These are phyloP conservation scores for Umbelopsis isabellina DNA, from an alignment of 192 early-diverging fungal genomes.

Conservation along the genomic window DNA sequence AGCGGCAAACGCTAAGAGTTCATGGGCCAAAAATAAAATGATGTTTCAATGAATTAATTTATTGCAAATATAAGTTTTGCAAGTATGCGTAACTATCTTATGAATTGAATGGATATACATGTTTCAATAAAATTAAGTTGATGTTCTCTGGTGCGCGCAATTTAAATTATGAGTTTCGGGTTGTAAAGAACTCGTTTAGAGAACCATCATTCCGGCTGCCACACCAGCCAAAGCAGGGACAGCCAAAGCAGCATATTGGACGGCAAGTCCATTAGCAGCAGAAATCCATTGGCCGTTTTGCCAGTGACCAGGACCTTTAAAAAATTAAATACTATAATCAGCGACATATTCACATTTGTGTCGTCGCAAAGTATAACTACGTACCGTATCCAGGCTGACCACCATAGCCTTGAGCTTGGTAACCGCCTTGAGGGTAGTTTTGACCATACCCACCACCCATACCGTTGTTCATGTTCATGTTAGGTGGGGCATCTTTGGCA, in stretches of 20 bases:
- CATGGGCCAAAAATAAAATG: no score
- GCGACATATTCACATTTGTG: no score
- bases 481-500: background rate
- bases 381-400: background rate
- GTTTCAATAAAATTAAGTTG: no score
- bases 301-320: background rate
- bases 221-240: constrained; percentile 15
- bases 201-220: constrained; percentile 6
- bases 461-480: no score
- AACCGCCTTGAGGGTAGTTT: background rate
- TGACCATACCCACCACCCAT: background rate
- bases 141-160: background rate
- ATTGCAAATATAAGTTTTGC: no score
- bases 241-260: background rate
- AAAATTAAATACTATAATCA: no score
- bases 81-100: no score
- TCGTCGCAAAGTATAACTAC: background rate
- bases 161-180: background rate
- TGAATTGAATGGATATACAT: no score
- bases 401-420: background rate
- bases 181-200: background rate
- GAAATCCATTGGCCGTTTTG: constrained; percentile 18
- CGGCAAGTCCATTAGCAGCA: background rate
- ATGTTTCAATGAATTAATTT: no score
- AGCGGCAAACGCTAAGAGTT: no score